Percentiles rank a stretch among this genome's conserved stretches.
phyloP scores from a whole-genome alignment of 2,329 filamentous ascomycete genomes.

The Seiridium cupressi region DNA sequence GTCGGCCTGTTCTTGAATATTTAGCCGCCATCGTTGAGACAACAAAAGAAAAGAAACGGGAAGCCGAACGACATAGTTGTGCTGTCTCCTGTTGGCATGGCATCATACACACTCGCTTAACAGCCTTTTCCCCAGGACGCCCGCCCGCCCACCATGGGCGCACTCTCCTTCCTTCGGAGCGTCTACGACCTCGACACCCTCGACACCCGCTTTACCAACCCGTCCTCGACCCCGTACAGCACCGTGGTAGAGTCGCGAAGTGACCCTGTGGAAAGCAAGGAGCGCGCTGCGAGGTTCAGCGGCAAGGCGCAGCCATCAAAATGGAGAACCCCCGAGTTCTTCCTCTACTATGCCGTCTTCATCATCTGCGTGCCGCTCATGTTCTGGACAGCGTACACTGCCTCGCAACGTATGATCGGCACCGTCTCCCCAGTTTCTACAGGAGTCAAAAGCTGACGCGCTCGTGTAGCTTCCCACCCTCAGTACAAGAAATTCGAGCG shows the following conservation, averaged over 20 bases:
- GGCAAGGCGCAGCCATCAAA: slow-evolving; percentile 57
- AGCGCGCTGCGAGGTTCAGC: slow-evolving; percentile 40
- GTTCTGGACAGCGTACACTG: slow-evolving; percentile 86
- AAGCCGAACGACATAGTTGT: not conserved
- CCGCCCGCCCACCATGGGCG: slow-evolving; percentile 5
- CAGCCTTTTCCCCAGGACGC: not conserved
- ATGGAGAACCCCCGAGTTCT: slow-evolving; percentile 89
- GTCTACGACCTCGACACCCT: slow-evolving; percentile 66
- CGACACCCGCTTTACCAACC: slow-evolving; percentile 63
- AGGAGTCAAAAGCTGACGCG: slow-evolving; percentile 12
- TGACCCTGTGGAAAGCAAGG: slow-evolving; percentile 38
- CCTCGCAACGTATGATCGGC: slow-evolving; percentile 67
- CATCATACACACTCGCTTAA: slow-evolving; percentile 3
- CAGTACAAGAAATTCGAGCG: slow-evolving; percentile 73
- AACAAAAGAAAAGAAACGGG: not conserved
- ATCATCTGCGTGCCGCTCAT: slow-evolving; percentile 71
- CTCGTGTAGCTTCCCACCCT: slow-evolving; percentile 68
- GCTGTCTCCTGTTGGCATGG: not conserved
- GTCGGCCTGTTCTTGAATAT: not conserved
- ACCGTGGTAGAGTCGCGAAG: slow-evolving; percentile 50
- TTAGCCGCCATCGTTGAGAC: too few relatives aligned
- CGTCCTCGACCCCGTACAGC: slow-evolving; percentile 67
- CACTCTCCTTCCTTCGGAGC: slow-evolving; percentile 23
- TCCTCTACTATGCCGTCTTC: slow-evolving; percentile 73
- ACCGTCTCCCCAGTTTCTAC: not conserved